phyloP scores from a whole-genome alignment of 306 rosid species.

The Quercus wislizeni region DNA sequence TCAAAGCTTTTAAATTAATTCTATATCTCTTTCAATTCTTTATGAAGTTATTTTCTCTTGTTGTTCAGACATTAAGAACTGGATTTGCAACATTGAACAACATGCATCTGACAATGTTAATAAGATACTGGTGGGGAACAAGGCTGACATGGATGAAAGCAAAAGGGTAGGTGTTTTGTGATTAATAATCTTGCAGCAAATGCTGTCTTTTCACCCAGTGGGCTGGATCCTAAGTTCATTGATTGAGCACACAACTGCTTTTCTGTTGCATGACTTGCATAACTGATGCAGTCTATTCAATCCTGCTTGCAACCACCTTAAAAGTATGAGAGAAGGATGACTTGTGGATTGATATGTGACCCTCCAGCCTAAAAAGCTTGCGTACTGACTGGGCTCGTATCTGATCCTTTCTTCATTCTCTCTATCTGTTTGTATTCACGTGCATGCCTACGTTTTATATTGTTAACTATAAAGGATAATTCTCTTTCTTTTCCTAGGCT shows the following conservation, averaged over 20 bases:
- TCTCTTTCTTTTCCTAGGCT: constrained; percentile 42
- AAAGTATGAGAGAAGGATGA: constrained; percentile 1
- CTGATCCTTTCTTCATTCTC: background rate
- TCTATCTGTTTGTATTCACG: background rate
- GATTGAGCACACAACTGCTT: background rate
- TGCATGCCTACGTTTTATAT: background rate
- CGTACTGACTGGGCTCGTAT: background rate
- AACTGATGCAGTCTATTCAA: constrained; percentile 6
- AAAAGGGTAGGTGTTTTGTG: constrained; percentile 51
- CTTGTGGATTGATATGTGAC: background rate
- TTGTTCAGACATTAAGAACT: constrained; percentile 72
- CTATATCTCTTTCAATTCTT: constrained; percentile 8
- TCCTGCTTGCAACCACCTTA: background rate
- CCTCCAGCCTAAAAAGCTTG: background rate
- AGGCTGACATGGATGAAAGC: constrained; percentile 94
- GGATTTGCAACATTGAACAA: constrained; percentile 87
- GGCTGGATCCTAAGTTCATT: constrained; percentile 8
- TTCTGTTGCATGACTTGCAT: constrained; percentile 7
- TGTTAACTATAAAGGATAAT: background rate
- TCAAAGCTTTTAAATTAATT: background rate
- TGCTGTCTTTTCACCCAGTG: background rate
- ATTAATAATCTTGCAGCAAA: constrained; percentile 11
- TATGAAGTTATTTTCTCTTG: constrained; percentile 13
- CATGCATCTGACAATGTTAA: constrained; percentile 83
- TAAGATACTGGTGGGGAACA: constrained; percentile 79